phyloP scores from a whole-genome alignment of 176 grass and related monocot species.

The Olyra latifolia region DNA sequence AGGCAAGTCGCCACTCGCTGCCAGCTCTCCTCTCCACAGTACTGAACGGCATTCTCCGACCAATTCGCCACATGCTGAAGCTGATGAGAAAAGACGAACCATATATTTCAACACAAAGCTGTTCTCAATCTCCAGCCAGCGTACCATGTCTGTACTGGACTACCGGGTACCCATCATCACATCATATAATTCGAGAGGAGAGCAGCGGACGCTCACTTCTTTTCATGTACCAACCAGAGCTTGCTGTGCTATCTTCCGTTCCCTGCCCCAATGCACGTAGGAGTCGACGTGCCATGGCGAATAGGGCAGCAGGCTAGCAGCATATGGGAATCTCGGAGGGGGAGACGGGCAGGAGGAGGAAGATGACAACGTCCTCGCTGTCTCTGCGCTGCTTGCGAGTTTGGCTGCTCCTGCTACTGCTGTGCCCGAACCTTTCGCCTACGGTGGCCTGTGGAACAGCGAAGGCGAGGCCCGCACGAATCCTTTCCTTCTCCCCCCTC shows the following conservation, averaged over 20 bases:
- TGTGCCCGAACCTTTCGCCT: not conserved
- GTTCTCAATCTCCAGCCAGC: not conserved
- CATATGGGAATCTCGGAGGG: not conserved
- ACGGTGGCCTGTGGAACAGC: not conserved
- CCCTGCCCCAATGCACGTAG: not conserved
- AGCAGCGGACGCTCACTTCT: not conserved
- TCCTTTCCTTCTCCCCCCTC: not conserved
- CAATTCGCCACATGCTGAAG: no score
- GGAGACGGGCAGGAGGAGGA: not conserved
- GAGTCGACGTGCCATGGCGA: not conserved
- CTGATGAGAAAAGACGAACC: no score
- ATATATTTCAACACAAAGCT: conserved; percentile 2
- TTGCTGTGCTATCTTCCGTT: not conserved
- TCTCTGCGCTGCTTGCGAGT: not conserved
- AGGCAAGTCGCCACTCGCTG: no score
- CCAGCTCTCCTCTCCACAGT: no score
- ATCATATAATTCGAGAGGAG: not conserved
- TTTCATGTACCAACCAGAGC: not conserved
- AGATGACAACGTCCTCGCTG: conserved; percentile 22
- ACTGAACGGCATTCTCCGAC: no score
- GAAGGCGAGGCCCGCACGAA: not conserved
- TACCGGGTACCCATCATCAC: not conserved
- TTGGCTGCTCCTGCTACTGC: not conserved
- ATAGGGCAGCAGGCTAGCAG: not conserved
- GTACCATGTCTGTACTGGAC: not conserved